Evolutionary conservation across 768 basidiomycete genomes (phyloP), one percentile per base, ranked within the genome.

Genomic region (Leccinum broughii): DNA sequence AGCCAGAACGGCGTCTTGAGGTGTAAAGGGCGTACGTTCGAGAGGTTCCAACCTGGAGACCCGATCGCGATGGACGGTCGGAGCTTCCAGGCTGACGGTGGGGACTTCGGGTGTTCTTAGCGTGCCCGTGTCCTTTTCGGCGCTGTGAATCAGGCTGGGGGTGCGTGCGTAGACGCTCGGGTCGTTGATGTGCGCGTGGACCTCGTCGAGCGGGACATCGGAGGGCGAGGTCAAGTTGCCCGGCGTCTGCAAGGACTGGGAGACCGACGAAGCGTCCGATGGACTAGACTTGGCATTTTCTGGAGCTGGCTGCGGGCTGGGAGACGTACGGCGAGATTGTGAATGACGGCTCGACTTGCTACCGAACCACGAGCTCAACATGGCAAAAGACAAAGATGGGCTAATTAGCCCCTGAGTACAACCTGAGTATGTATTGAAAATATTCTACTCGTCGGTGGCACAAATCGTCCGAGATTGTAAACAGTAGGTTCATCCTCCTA

Each of bases 1-100:
- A 32, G 83, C 80, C n/a, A 90, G 71, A 54, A 85, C 72, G 22
- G 78, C 79, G 71, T 90, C 88, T 65, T 90, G 88, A 32, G 86
- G 86, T 1, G 87, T 87, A 66, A 70, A 71, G 13, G 66, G 56
- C n/a, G 57, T 51, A 17, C 26, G 44, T 51, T 63, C 26, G 13
- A 20, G 49, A 13, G 9, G 55, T 24, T 57, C 58, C 9, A 41
- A 58, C 4, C 48, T 14, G 35, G 52, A 6, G 54, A n/a, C 39
- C 9, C n/a, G 37, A 20, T 58, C 48, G 52, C 32, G 7, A 20
- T 41, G 60, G 17, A 28, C 32, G 10, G 51, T 37, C 14, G 48
- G 52, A 24, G 53, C 53, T 6, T 61, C 66, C 20, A 55, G 51
- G 41, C 60, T 63, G 20, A 55, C n/a, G 11, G 62, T 39, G 39